phyloP scores from a whole-genome alignment of 345 rosid species.

The Arabidopsis suecica region DNA sequence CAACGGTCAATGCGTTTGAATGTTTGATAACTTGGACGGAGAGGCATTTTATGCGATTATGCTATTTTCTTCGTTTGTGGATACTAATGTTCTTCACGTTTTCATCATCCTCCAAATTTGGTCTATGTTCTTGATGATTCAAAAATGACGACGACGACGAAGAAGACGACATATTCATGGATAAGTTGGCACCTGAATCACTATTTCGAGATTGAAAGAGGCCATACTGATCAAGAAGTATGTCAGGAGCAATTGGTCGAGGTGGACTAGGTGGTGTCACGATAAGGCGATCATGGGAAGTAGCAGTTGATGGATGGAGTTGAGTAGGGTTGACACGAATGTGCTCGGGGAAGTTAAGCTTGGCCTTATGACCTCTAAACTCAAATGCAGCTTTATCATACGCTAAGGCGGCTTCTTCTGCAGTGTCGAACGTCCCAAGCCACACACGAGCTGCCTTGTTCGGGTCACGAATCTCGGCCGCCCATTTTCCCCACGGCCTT shows the following conservation, averaged over 20 bases:
- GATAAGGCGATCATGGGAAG: not conserved
- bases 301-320: slow-evolving; percentile 16
- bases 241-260: slow-evolving; percentile 33
- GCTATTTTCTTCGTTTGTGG: slow-evolving; percentile 42
- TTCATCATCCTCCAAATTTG: slow-evolving; percentile 28
- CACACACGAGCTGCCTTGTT: slow-evolving; percentile 46
- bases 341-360: slow-evolving; percentile 46
- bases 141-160: slow-evolving; percentile 20
- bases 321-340: slow-evolving; percentile 32
- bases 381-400: slow-evolving; percentile 46
- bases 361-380: slow-evolving; percentile 46
- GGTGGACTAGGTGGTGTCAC: slow-evolving; percentile 1
- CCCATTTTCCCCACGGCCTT: slow-evolving; percentile 50
- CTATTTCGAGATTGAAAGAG: slow-evolving; percentile 9
- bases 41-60: not conserved
- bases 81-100: slow-evolving; percentile 24
- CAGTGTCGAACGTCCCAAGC: slow-evolving; percentile 46
- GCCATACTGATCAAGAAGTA: slow-evolving; percentile 45
- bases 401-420: slow-evolving; percentile 47
- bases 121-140: not conserved
- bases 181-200: not conserved
- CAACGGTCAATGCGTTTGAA: not conserved
- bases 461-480: slow-evolving; percentile 46
- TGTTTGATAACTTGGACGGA: slow-evolving; percentile 3
- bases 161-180: slow-evolving; percentile 36